Percentiles rank a stretch among this genome's conserved stretches.
phyloP scores from a whole-genome alignment of 2,329 filamentous ascomycete genomes.

The Metarhizium brunneum region DNA sequence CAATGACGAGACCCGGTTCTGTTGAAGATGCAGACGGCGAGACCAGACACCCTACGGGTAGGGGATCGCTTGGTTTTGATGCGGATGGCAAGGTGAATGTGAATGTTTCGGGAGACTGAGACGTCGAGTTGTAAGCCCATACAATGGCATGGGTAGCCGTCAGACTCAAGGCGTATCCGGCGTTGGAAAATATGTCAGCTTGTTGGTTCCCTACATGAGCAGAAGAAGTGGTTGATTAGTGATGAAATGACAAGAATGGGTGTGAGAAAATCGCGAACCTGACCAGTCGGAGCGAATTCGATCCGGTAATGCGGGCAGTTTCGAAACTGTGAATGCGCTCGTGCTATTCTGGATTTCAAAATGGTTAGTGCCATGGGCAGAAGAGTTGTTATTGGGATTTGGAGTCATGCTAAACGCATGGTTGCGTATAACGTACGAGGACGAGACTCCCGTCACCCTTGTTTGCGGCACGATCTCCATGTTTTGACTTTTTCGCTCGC shows the following conservation, averaged over 20 bases:
- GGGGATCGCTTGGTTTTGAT: constrained; percentile 56
- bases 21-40: constrained; percentile 67
- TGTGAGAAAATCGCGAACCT: constrained; percentile 41
- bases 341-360: constrained; percentile 58
- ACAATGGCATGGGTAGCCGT: constrained; percentile 76
- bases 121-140: constrained; percentile 75
- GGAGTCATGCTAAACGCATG: background rate
- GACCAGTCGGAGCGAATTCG: constrained; percentile 57
- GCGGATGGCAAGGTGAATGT: constrained; percentile 70
- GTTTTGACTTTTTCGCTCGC: constrained; percentile 52
- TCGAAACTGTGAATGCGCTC: constrained; percentile 75
- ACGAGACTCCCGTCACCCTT: constrained; percentile 61
- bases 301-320: constrained; percentile 74
- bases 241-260: constrained; percentile 2
- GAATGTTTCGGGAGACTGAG: constrained; percentile 65
- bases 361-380: background rate
- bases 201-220: constrained; percentile 46
- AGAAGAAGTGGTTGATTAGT: constrained; percentile 7
- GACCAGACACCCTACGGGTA: constrained; percentile 78
- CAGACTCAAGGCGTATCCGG: constrained; percentile 69
- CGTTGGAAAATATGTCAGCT: constrained; percentile 55
- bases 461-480: constrained; percentile 47
- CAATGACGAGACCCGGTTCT: constrained; percentile 76
- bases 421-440: constrained; percentile 40
- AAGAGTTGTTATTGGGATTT: background rate